Evolutionary conservation across 2,329 filamentous ascomycete genomes (phyloP).

Genomic region (Sarocladium kiliense): DNA sequence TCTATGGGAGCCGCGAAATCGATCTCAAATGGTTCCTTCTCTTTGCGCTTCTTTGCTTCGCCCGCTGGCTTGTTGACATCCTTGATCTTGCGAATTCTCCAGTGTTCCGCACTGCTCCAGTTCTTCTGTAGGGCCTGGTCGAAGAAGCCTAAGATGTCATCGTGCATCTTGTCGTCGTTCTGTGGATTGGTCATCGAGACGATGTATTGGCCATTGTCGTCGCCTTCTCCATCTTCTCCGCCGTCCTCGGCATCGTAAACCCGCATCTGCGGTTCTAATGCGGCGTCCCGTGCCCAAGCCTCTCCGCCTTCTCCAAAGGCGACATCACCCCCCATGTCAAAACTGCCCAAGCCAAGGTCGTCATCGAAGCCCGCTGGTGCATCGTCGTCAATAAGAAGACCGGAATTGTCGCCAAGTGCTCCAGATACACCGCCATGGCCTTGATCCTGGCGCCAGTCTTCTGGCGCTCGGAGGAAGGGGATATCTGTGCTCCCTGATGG

Average conservation of each 20-base stretch:
- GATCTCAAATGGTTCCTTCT: slow-evolving; percentile 95
- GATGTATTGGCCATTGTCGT: slow-evolving; percentile 65
- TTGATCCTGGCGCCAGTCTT: slow-evolving; percentile 74
- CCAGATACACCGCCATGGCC: slow-evolving; percentile 56
- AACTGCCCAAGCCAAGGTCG: slow-evolving; percentile 66
- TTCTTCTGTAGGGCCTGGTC: slow-evolving; percentile 96
- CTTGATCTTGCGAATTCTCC: slow-evolving; percentile 94
- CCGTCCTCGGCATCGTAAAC: slow-evolving; percentile 58
- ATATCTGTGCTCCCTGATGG: slow-evolving; percentile 81
- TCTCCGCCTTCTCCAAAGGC: slow-evolving; percentile 96
- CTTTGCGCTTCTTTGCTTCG: slow-evolving; percentile 67
- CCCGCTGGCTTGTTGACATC: slow-evolving; percentile 61
- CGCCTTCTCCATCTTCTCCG: slow-evolving; percentile 30
- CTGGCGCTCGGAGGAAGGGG: slow-evolving; percentile 82
- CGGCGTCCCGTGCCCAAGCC: slow-evolving; percentile 88
- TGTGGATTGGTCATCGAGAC: slow-evolving; percentile 68
- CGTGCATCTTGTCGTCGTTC: slow-evolving; percentile 67
- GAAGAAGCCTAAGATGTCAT: slow-evolving; percentile 97
- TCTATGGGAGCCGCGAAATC: slow-evolving; percentile 78
- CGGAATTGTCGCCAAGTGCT: slow-evolving; percentile 61
- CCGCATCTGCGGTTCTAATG: slow-evolving; percentile 78
- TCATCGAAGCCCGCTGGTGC: slow-evolving; percentile 69
- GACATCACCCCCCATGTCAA: slow-evolving; percentile 66
- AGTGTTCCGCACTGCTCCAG: slow-evolving; percentile 97
- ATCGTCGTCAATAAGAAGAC: slow-evolving; percentile 81